Evolutionary conservation across 1,139 yeast genomes (phyloP).

Genomic region (Candida tetrigidarum): DNA sequence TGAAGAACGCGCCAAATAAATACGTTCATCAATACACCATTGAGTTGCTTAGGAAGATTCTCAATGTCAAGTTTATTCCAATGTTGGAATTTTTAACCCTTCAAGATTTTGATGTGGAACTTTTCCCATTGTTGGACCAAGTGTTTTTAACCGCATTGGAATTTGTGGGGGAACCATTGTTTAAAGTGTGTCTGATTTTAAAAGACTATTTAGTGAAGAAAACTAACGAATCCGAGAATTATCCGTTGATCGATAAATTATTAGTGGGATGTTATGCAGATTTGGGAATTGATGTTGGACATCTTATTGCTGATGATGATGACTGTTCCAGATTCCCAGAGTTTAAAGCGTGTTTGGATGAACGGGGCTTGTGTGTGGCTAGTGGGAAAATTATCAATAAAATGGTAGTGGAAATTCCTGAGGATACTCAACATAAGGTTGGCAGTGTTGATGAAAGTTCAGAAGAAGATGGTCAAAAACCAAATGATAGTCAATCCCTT

Average conservation of each 20-base stretch:
- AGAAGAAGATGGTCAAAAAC: neutral
- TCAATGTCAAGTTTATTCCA: slow-evolving; percentile 7
- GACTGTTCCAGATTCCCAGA: slow-evolving; percentile 4
- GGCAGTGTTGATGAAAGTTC: neutral
- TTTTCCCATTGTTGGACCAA: slow-evolving; percentile 9
- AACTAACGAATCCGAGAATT: slow-evolving; percentile 11
- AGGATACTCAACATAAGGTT: neutral
- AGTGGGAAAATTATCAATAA: slow-evolving; percentile 7
- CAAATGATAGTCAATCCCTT: neutral
- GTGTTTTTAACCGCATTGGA: slow-evolving; percentile 6
- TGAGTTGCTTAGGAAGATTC: slow-evolving; percentile 6
- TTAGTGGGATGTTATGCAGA: slow-evolving; percentile 13
- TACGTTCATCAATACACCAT: slow-evolving; percentile 27
- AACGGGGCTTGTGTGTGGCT: slow-evolving; percentile 2
- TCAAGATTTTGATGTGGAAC: slow-evolving; percentile 15
- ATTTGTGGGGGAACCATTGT: slow-evolving; percentile 1
- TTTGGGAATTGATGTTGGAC: slow-evolving; percentile 14
- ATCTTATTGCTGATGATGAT: slow-evolving; percentile 2
- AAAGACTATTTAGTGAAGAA: slow-evolving; percentile 15
- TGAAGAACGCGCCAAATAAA: slow-evolving; percentile 40
- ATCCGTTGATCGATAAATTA: slow-evolving; percentile 18
- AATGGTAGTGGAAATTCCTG: neutral
- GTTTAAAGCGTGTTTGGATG: slow-evolving; percentile 8
- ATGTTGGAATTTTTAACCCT: slow-evolving; percentile 14
- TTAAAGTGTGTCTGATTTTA: slow-evolving; percentile 13